A percentile compares a stretch with the other conserved stretches of the same genome.
These are phyloP conservation scores for Pogostemon cablin DNA, from an alignment of 257 asterid genomes.

Conservation along the genomic window DNA sequence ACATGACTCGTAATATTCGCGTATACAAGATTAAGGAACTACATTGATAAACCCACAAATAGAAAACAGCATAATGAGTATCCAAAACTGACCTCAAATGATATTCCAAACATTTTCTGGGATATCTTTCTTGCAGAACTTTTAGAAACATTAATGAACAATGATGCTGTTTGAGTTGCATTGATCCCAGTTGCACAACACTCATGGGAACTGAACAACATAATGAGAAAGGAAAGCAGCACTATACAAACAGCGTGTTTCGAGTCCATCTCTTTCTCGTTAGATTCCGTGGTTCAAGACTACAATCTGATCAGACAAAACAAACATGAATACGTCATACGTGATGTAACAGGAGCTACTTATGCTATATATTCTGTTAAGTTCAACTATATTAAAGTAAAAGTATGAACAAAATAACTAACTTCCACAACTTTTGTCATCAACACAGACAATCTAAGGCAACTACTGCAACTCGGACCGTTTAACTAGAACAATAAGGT, in stretches of 20 bases:
- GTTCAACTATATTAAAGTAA: constrained; percentile 13
- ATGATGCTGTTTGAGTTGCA: constrained; percentile 53
- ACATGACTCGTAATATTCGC: too few relatives aligned
- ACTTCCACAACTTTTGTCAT: constrained; percentile 26
- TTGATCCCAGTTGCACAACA: constrained; percentile 43
- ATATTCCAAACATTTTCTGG: constrained; percentile 71
- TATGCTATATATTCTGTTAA: constrained; percentile 27
- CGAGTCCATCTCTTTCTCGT: constrained; percentile 55
- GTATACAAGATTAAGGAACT: too few relatives aligned
- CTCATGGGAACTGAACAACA: constrained; percentile 34
- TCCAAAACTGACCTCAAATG: constrained; percentile 74
- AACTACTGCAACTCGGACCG: constrained; percentile 16
- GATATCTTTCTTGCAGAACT: constrained; percentile 54
- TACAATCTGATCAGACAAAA: background rate
- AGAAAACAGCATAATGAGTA: background rate
- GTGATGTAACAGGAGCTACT: constrained; percentile 9
- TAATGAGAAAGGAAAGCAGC: constrained; percentile 43
- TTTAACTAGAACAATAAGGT: constrained; percentile 3
- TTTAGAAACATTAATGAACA: constrained; percentile 59
- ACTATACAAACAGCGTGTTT: constrained; percentile 28
- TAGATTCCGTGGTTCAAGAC: constrained; percentile 22
- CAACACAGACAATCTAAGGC: constrained; percentile 28
- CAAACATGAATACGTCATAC: constrained; percentile 8
- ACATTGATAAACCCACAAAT: too few relatives aligned
- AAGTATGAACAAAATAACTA: constrained; percentile 42